phyloP scores from a whole-genome alignment of 805 yeast genomes.

The Candida morakotiae region DNA sequence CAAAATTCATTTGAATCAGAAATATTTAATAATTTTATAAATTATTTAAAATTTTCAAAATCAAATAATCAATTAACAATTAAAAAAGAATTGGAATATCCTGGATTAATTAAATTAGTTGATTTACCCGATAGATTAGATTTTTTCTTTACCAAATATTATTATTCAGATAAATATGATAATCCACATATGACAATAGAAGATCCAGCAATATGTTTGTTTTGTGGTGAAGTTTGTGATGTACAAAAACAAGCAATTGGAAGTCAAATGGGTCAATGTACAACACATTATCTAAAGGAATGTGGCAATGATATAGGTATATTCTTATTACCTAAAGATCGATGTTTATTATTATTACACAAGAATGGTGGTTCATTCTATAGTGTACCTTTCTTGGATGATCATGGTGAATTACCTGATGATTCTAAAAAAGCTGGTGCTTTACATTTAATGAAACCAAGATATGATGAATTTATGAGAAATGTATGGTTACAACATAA shows the following conservation, averaged over 20 bases:
- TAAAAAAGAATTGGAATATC: slow-evolving; percentile 47
- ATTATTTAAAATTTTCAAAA: slow-evolving; percentile 1
- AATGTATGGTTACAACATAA: slow-evolving; percentile 78
- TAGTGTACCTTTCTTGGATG: slow-evolving; percentile 79
- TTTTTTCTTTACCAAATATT: slow-evolving; percentile 58
- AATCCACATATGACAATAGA: slow-evolving; percentile 36
- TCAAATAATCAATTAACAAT: slow-evolving; percentile 8
- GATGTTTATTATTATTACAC: slow-evolving; percentile 59
- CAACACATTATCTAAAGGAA: slow-evolving; percentile 59
- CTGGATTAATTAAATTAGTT: slow-evolving; percentile 59
- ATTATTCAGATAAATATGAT: slow-evolving; percentile 41
- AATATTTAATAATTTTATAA: slow-evolving; percentile 20
- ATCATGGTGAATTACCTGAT: slow-evolving; percentile 81
- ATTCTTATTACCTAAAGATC: slow-evolving; percentile 66
- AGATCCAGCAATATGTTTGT: slow-evolving; percentile 85
- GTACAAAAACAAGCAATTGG: slow-evolving; percentile 61
- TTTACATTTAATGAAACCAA: slow-evolving; percentile 53
- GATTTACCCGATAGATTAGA: slow-evolving; percentile 66
- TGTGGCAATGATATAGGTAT: slow-evolving; percentile 69
- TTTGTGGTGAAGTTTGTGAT: slow-evolving; percentile 69
- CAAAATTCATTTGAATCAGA: slow-evolving; percentile 20
- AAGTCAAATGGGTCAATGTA: slow-evolving; percentile 70
- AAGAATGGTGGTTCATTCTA: slow-evolving; percentile 80
- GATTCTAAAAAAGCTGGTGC: slow-evolving; percentile 72
- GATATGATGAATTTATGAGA: slow-evolving; percentile 64